Base-by-base conservation (phyloP, 225 moss, liverwort and hornwort genomes). In the Sphagnum contortum region DNA sequence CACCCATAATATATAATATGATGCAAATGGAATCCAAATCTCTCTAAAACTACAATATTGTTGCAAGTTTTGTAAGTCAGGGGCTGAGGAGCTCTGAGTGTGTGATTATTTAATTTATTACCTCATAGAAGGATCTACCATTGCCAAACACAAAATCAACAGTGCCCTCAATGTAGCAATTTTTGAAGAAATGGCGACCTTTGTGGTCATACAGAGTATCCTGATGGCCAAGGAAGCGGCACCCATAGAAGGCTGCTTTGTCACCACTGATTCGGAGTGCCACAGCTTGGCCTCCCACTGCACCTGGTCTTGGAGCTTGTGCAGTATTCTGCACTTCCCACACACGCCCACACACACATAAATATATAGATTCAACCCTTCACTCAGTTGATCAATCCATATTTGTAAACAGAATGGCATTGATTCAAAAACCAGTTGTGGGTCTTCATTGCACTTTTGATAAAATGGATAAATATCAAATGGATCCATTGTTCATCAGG, bases 131-230 rank as follows among this genome's bases (percentile, higher is more conserved):
- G 0, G 91, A 88, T 50, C 86, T 71, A 10, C 88, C 91, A 44
- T 86, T 77, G 7, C 91, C 91, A 10, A 91, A 91, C 53, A 91
- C 62, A 62, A 91, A 88, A 59, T 91, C 91, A 6, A 91, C 62
- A 0, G 83, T 86, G 45, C 91, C 91, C 9, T 83, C 75, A 3
- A 79, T 57, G 47, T 78, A 86, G 66, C 88, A 91, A 14, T 75
- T 56, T 50, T 79, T 68, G 80, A 88, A 91, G 80, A 79, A 86
- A 59, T 88, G 91, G 49, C 86, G 81, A 2, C 91, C 91, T 8
- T 50, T 64, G 73, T 91, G 91, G 61, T 91, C 91, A 3, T 91
- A 91, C 2, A 91, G 71, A 0, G 88, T 91, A 56, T 91, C 91
- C 66, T 91, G 91, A 52, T 77, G 74, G 12, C 53, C 88, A 0